Percentiles rank a stretch among this genome's conserved stretches.
phyloP scores from a whole-genome alignment of 768 basidiomycete genomes.

The Aureoboletus auriporus region DNA sequence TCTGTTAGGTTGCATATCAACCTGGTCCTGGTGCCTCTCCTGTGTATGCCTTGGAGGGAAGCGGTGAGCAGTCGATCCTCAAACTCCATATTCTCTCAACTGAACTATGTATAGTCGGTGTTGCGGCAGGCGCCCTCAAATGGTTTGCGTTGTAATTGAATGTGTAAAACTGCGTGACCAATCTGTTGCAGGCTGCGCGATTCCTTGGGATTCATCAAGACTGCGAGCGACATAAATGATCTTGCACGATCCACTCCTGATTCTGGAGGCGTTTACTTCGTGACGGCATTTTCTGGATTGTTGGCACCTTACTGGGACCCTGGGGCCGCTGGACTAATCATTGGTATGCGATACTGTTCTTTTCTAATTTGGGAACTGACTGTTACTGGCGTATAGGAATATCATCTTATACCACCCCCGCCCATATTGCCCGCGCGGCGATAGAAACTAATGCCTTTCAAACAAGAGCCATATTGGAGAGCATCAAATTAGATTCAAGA shows the following conservation, averaged over 20 bases:
- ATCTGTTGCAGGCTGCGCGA: conserved; percentile 67
- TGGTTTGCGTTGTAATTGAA: conserved; percentile 44
- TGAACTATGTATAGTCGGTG: conserved; percentile 56
- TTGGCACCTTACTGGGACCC: conserved; percentile 99
- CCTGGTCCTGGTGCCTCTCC: conserved; percentile 74
- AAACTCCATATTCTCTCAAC: neutral
- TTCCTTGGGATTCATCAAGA: conserved; percentile 76
- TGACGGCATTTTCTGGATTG: conserved; percentile 93
- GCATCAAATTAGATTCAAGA: conserved; percentile 88
- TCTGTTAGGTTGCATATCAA: conserved; percentile 77
- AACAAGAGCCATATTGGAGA: conserved; percentile 91
- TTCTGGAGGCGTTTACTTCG: conserved; percentile 92
- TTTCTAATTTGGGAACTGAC: neutral
- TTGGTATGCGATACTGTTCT: conserved; percentile 43
- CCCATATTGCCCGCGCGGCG: conserved; percentile 92
- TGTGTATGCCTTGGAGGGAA: conserved; percentile 92
- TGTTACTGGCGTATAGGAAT: conserved; percentile 42
- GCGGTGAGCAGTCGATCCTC: conserved; percentile 53
- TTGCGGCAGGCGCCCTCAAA: conserved; percentile 93
- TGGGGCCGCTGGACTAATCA: conserved; percentile 79
- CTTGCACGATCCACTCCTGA: conserved; percentile 74
- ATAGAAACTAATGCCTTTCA: conserved; percentile 96
- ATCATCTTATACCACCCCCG: conserved; percentile 84
- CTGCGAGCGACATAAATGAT: conserved; percentile 79
- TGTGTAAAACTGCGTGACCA: neutral